Percentiles rank a stretch among this genome's conserved stretches.
phyloP scores from a whole-genome alignment of 2,329 filamentous ascomycete species.

The Claviceps purpurea region DNA sequence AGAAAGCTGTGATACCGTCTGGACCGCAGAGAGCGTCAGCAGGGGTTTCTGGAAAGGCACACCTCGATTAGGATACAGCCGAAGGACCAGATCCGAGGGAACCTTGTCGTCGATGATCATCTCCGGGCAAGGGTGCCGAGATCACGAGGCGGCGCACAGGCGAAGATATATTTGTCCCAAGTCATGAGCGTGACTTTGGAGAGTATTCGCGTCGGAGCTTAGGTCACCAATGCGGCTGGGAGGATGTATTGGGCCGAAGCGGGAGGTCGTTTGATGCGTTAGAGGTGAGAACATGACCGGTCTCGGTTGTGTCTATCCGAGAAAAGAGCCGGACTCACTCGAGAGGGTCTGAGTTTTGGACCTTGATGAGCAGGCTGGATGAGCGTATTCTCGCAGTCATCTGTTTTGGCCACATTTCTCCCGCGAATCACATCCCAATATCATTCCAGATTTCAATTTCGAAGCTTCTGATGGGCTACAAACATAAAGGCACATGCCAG shows the following conservation, averaged over 20 bases:
- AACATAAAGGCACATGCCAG: not conserved
- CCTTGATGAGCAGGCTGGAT: conserved; percentile 14
- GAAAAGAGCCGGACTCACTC: not conserved
- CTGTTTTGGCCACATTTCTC: not conserved
- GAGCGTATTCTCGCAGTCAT: conserved; percentile 13
- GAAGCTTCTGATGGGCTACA: too few species aligned
- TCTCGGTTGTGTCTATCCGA: too few species aligned
- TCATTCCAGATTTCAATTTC: too few species aligned
- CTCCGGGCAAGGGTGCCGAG: conserved; percentile 14
- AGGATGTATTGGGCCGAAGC: conserved; percentile 14
- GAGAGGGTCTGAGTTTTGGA: conserved; percentile 11
- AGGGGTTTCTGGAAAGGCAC: too few species aligned
- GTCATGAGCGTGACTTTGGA: conserved; percentile 13
- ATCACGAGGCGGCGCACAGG: conserved; percentile 8
- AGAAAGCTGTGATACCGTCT: too few species aligned
- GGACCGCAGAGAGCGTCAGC: too few species aligned
- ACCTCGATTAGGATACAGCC: too few species aligned
- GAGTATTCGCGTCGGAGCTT: conserved; percentile 4
- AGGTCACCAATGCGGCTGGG: not conserved
- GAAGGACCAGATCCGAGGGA: conserved; percentile 19
- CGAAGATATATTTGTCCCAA: conserved; percentile 12
- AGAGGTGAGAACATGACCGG: too few species aligned
- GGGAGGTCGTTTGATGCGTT: conserved; percentile 4
- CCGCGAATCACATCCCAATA: not conserved
- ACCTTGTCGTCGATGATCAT: conserved; percentile 7